These are phyloP conservation scores for Sporisorium scitamineum DNA, from an alignment of 1,284 basidiomycete species.

Conservation along the genomic window DNA sequence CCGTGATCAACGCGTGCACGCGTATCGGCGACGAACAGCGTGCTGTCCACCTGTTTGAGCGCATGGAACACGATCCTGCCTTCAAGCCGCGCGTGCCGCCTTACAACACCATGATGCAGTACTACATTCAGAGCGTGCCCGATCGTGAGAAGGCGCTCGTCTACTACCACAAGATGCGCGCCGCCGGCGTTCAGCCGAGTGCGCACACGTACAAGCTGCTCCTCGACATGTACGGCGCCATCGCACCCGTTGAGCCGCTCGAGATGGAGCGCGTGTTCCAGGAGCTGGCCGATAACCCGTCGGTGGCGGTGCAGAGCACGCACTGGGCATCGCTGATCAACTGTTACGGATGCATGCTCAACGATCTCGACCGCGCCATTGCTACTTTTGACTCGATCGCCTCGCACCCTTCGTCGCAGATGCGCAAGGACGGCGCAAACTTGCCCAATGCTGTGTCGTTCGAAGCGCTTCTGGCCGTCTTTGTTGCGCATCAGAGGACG, in stretches of 20 bases:
- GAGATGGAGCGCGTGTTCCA: constrained; percentile 82
- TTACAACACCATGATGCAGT: constrained; percentile 98
- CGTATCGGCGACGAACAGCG: constrained; percentile 88
- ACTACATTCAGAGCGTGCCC: constrained; percentile 89
- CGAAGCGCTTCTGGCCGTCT: constrained; percentile 89
- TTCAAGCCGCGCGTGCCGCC: constrained; percentile 93
- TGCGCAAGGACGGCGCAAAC: constrained; percentile 51
- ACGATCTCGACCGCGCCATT: constrained; percentile 83
- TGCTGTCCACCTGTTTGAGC: constrained; percentile 84
- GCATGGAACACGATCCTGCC: constrained; percentile 81
- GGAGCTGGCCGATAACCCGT: constrained; percentile 73
- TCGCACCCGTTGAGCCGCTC: constrained; percentile 80
- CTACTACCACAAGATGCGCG: constrained; percentile 81
- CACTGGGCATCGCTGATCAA: constrained; percentile 95
- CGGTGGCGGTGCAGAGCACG: constrained; percentile 79
- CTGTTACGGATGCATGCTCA: constrained; percentile 84
- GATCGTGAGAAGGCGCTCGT: constrained; percentile 75
- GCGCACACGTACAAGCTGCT: constrained; percentile 75
- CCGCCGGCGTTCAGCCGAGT: constrained; percentile 74
- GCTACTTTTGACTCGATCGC: constrained; percentile 82
- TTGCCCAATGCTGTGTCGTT: constrained; percentile 87
- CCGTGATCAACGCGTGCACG: constrained; percentile 83
- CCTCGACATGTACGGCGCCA: constrained; percentile 87
- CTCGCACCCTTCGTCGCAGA: constrained; percentile 70
- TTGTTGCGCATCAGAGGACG: constrained; percentile 81